Evolutionary conservation across 1,139 yeast genomes (phyloP), one percentile per base, ranked within the genome.

Genomic region (Pichia sp.): DNA sequence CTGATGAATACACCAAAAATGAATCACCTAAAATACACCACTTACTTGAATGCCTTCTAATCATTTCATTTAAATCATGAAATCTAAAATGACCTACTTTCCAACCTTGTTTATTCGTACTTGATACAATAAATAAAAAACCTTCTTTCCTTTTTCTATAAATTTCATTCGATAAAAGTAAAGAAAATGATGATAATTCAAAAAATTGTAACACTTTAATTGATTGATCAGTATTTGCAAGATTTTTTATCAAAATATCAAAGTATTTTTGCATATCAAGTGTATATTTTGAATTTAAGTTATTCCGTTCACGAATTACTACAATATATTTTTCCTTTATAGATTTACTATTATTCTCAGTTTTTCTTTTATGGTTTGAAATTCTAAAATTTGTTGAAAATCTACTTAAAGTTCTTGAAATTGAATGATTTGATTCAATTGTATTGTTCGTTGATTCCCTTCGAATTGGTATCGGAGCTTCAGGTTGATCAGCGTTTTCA

Each of bases 61-160:
- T 84, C 96, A 90, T 89, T 34, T 85, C 89, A 60, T 79, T 81
- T 60, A 89, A 73, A 63, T 89, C 97, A 58, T 82, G 81, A 11
- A 89, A 83, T 57, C 79, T 82, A 70, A 89, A 82, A 65, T 91
- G 97, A 7, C 95, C 88, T 16, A 91, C 96, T 63, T 96, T 76
- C 99, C 99, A 93, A 3, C 98, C 98, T 67, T 88, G 96, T 0
- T 90, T 76, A 56, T 81, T 81, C 0, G 98, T 93, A 1, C 90
- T 80, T 0, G 96, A 85, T 25, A 91, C 81, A 45, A 90, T 79
- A 56, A 87, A 81, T 53, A 93, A 70, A 50, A 81, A 79, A 5
- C 99, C 99, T 69, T 93, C 97, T 62, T 91, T 93, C 2, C 99
- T 96, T 53, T 80, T 82, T 62, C 76, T 86, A 0, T 90, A 87